Percentiles rank a stretch among this genome's conserved stretches.
phyloP scores from a whole-genome alignment of 2,329 filamentous ascomycete genomes.

The Dactylellina parvicollis region DNA sequence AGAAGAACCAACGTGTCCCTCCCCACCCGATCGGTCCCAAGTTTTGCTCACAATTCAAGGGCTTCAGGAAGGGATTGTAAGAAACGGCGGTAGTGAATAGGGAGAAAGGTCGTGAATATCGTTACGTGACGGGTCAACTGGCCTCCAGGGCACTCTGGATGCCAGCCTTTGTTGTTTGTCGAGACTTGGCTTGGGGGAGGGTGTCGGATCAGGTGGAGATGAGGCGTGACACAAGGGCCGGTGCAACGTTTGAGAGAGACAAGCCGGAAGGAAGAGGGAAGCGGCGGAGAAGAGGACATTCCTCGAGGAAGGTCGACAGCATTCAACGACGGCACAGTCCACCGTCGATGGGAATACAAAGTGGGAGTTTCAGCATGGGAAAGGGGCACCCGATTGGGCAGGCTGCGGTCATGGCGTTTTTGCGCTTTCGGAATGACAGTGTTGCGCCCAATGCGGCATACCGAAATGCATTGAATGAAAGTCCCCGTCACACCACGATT shows the following conservation, averaged over 20 bases:
- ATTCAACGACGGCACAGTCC: neutral
- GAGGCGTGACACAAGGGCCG: slow-evolving; percentile 19
- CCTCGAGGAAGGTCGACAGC: neutral
- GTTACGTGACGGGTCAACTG: slow-evolving; percentile 4
- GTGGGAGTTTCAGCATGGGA: neutral
- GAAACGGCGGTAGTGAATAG: neutral
- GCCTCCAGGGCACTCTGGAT: neutral
- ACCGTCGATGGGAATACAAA: neutral
- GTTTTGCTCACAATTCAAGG: neutral
- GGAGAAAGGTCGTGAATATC: neutral
- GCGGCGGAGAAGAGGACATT: neutral
- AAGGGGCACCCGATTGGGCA: slow-evolving; percentile 39
- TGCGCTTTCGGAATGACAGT: slow-evolving; percentile 16
- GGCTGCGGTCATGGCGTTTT: slow-evolving; percentile 8
- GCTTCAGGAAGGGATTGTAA: neutral
- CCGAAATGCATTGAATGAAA: slow-evolving; percentile 17
- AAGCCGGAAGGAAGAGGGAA: neutral
- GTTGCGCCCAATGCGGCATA: slow-evolving; percentile 19
- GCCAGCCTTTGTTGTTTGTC: slow-evolving; percentile 5
- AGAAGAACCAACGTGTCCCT: slow-evolving; percentile 8
- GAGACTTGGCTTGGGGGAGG: neutral
- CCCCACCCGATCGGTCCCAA: slow-evolving; percentile 5
- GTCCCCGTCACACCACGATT: too few species aligned
- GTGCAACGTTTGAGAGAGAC: neutral
- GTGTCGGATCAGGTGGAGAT: neutral